phyloP scores from a whole-genome alignment of 2,329 filamentous ascomycete species.

The Diaporthe capsici region DNA sequence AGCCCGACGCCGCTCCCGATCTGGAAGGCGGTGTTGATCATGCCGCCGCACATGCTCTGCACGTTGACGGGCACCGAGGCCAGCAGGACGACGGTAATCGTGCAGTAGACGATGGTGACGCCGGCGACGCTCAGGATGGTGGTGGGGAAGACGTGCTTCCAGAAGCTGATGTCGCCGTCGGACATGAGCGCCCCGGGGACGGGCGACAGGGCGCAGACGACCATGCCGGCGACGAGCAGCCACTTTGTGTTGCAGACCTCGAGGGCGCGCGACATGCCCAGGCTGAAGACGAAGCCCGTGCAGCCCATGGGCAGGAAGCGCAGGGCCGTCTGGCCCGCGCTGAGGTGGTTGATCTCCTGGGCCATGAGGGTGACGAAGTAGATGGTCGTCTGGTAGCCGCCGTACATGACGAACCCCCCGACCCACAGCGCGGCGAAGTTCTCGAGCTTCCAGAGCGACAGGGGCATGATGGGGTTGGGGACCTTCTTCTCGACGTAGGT shows the following conservation, averaged over 20 bases:
- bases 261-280: conserved; percentile 53
- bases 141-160: conserved; percentile 56
- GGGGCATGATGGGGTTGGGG: conserved; percentile 60
- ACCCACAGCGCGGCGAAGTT: conserved; percentile 62
- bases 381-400: conserved; percentile 58
- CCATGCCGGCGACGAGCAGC: conserved; percentile 52
- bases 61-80: conserved; percentile 56
- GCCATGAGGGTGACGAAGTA: conserved; percentile 59
- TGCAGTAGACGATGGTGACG: conserved; percentile 57
- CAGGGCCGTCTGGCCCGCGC: conserved; percentile 55
- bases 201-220: conserved; percentile 54
- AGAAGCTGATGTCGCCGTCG: conserved; percentile 46
- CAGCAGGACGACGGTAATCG: conserved; percentile 57
- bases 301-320: conserved; percentile 58
- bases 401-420: conserved; percentile 59
- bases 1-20: conserved; percentile 57
- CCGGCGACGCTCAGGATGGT: conserved; percentile 56
- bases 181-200: conserved; percentile 50
- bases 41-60: conserved; percentile 48
- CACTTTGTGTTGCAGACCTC: conserved; percentile 55
- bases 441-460: conserved; percentile 59
- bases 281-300: conserved; percentile 54
- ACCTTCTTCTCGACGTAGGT: conserved; percentile 58
- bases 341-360: conserved; percentile 55
- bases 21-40: conserved; percentile 59